Evolutionary conservation across 441 rosid genomes (phyloP), one percentile per base, ranked within the genome.

Genomic region (Gossypium trilobum): DNA sequence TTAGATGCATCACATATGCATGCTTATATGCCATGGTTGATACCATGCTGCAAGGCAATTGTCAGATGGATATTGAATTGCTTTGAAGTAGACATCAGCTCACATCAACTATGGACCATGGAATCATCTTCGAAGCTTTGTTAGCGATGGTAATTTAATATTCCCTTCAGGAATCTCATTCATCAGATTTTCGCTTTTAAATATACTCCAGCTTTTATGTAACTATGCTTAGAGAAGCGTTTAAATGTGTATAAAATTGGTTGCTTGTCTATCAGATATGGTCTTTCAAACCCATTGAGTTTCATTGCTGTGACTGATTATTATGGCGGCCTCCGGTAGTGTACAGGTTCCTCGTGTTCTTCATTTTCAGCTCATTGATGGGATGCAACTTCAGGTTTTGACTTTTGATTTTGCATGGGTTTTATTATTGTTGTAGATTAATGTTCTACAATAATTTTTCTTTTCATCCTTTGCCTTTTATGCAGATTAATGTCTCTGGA

Each of bases 371-470:
- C 87, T 87, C n/a, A 73, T 83, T 61, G 89, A 84, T 71, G 86
- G 87, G 31, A 85, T 87, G 84, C 84, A 85, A 75, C 87, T 87
- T 77, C 83, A 82, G 89, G 91, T 85, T 66, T 56, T 73, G 25
- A 67, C 74, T 78, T 69, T 39, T 50, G 39, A 39, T 74, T 61
- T 36, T 62, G 0, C 44, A 55, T 0, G 20, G 70, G 60, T 25
- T 25, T 27, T 66, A 22, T 44, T 42, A 14, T 36, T 27, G 67
- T 62, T 20, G 17, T 7, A 6, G 46, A 57, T 14, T 19, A 55
- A 33, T 70, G 52, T 73, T 44, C 67, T 60, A 51, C 70, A 68
- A 46, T 51, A 29, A 27, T 67, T 23, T 23, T 36, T 76, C 22
- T 27, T 50, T 51, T 69, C 11, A 31, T 54, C 61, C 57, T 57